Conservation (phyloP, 495 filamentous ascomycete species). For the Penicillium lividum region DNA sequence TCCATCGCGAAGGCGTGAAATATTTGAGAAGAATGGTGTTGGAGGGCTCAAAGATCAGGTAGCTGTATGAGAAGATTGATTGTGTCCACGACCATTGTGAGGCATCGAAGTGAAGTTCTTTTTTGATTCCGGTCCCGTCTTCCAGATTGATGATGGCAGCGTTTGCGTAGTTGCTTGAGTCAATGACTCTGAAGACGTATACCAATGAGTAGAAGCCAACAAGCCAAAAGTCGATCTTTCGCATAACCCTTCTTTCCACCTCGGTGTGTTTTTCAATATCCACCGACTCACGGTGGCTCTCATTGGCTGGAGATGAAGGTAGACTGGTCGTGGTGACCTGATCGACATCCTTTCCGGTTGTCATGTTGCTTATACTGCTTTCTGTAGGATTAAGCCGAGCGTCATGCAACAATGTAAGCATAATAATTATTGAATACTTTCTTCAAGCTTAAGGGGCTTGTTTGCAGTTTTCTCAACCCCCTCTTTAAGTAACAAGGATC, state of each 20-base stretch:
- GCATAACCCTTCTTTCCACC: constrained; percentile 32
- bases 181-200: constrained; percentile 44
- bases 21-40: constrained; percentile 38
- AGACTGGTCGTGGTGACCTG: constrained; percentile 11
- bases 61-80: constrained; percentile 44
- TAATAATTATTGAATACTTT: too few relatives aligned
- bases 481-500: background rate
- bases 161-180: constrained; percentile 45
- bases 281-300: background rate
- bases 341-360: background rate
- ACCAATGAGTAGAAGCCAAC: constrained; percentile 46
- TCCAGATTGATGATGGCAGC: constrained; percentile 51
- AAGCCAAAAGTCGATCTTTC: constrained; percentile 45
- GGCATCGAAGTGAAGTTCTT: constrained; percentile 38
- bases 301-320: constrained; percentile 11
- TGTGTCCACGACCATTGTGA: constrained; percentile 46
- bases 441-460: too few relatives aligned
- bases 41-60: constrained; percentile 45
- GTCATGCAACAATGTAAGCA: too few relatives aligned
- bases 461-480: too few relatives aligned
- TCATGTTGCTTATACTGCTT: constrained; percentile 9
- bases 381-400: too few relatives aligned
- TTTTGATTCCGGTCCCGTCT: constrained; percentile 43
- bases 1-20: constrained; percentile 43
- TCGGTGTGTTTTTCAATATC: constrained; percentile 1